A percentile compares a stretch with the other conserved stretches of the same genome.
phyloP scores from a whole-genome alignment of 108 stramenopile genomes.

The Nitzschia inconspicua region DNA sequence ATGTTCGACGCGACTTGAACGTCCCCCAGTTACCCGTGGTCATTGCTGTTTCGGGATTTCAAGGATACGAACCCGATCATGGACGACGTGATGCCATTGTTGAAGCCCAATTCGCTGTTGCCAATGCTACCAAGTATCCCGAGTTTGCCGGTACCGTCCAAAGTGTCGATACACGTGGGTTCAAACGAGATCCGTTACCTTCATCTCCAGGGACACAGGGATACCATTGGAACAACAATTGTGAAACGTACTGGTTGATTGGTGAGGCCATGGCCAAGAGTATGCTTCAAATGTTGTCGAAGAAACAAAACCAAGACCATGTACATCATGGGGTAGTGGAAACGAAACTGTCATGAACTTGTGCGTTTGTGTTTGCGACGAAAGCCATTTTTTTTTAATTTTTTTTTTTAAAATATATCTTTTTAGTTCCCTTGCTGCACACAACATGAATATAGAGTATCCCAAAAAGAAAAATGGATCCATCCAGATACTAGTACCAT shows the following conservation, averaged over 20 bases:
- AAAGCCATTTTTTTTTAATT: too few relatives aligned
- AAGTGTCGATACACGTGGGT: conserved; percentile 16
- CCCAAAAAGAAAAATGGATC: too few relatives aligned
- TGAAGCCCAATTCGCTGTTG: conserved; percentile 17
- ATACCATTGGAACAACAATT: conserved; percentile 29
- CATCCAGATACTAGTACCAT: too few relatives aligned
- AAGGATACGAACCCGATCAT: neutral
- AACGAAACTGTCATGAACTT: too few relatives aligned
- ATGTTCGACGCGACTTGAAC: conserved; percentile 30
- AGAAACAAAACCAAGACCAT: neutral
- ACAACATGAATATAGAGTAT: too few relatives aligned
- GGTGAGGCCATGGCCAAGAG: conserved; percentile 19
- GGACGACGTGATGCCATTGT: conserved; percentile 9
- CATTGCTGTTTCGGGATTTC: conserved; percentile 34
- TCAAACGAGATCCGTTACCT: neutral
- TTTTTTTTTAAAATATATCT: too few relatives aligned
- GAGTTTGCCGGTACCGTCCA: conserved; percentile 19
- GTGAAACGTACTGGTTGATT: conserved; percentile 22
- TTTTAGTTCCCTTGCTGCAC: too few relatives aligned
- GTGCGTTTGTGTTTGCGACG: too few relatives aligned
- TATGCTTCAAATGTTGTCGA: neutral
- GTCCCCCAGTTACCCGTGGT: conserved; percentile 18
- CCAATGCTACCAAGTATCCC: conserved; percentile 11
- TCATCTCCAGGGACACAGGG: conserved; percentile 13
- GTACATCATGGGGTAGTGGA: too few relatives aligned